Conservation (phyloP, 805 yeast species). For the Ogataea salicorniae region DNA sequence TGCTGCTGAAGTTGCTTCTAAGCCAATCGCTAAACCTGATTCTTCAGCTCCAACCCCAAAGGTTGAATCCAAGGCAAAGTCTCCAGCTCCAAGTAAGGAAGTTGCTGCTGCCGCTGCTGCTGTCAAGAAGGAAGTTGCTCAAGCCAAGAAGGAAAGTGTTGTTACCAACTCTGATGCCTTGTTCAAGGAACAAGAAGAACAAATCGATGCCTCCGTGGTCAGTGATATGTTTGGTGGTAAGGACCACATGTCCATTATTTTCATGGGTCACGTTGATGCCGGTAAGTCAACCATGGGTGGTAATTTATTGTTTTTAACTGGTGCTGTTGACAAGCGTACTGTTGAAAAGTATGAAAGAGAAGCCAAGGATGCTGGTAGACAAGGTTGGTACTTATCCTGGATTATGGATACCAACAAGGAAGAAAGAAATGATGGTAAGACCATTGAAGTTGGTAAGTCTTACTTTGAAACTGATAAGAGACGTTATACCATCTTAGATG, state of each 20-base stretch:
- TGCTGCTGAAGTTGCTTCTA: constrained; percentile 15
- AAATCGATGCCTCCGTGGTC: constrained; percentile 80
- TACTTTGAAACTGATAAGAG: constrained; percentile 97
- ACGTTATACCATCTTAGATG: constrained; percentile 96
- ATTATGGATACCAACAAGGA: constrained; percentile 99
- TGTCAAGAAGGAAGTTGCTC: constrained; percentile 5
- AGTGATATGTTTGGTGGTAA: constrained; percentile 95
- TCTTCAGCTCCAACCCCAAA: constrained; percentile 7
- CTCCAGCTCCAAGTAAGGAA: constrained; percentile 11
- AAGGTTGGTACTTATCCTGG: constrained; percentile 99
- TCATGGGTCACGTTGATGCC: constrained; percentile 99
- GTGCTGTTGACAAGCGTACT: constrained; percentile 97
- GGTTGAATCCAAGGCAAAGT: constrained; percentile 13
- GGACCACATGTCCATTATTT: constrained; percentile 93
- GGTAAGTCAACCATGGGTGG: constrained; percentile 99
- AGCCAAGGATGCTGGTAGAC: constrained; percentile 99
- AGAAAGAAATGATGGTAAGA: constrained; percentile 98
- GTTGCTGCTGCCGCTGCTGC: constrained; percentile 15
- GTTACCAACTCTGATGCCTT: constrained; percentile 43
- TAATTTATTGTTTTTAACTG: constrained; percentile 85
- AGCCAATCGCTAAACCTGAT: constrained; percentile 7
- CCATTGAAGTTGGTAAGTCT: constrained; percentile 98
- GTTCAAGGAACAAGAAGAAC: constrained; percentile 69
- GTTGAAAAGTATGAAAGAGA: constrained; percentile 97
- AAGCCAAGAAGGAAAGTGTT: constrained; percentile 12